A percentile compares a stretch with the other conserved stretches of the same genome.
Evolutionary conservation across 257 asterid species (phyloP).

Genomic region (Rhazya stricta): DNA sequence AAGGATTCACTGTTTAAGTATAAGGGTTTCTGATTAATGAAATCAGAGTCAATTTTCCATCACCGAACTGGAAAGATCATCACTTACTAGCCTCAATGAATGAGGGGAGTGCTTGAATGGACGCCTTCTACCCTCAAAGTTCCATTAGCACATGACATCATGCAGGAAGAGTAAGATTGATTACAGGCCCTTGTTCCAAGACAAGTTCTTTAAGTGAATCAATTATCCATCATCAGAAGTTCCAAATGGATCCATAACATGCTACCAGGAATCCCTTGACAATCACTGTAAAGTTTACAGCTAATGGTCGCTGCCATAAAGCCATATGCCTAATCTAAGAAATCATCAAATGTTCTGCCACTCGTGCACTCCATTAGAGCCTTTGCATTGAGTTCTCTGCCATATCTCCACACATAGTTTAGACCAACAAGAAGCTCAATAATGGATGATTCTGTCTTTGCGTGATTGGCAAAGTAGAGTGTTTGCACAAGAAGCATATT

Average conservation of each 20-base stretch:
- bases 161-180: not conserved
- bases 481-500: constrained; percentile 81
- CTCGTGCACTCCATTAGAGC: constrained; percentile 20
- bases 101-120: not conserved
- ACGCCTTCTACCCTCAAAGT: not conserved
- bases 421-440: constrained; percentile 26
- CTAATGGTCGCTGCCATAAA: not conserved
- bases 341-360: constrained; percentile 18
- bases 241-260: not conserved
- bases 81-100: not conserved
- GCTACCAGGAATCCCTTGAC: not conserved
- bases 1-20: not conserved
- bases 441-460: constrained; percentile 24
- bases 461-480: constrained; percentile 37
- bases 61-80: constrained; percentile 1
- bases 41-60: constrained; percentile 10
- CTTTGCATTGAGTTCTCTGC: constrained; percentile 23
- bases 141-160: not conserved
- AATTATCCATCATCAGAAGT: constrained; percentile 2
- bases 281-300: constrained; percentile 1
- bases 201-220: not conserved
- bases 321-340: constrained; percentile 15
- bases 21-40: not conserved
- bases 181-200: not conserved
- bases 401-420: constrained; percentile 24